Evolutionary conservation across 345 rosid genomes (phyloP).

Genomic region (Eucalyptus erythrocorys): DNA sequence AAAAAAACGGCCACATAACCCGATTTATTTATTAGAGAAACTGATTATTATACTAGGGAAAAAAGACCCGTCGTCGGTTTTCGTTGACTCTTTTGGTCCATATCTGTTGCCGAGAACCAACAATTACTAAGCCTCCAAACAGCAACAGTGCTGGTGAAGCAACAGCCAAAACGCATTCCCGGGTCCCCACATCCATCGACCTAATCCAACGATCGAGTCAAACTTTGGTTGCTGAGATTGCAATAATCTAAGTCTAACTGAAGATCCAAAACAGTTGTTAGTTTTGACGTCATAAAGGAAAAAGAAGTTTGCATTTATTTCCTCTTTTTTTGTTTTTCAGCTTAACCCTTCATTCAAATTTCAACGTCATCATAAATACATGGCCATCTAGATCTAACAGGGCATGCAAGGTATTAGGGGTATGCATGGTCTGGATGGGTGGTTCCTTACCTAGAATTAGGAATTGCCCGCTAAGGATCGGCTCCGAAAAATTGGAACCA

Average conservation of each 20-base stretch:
- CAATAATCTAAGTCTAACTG: not conserved
- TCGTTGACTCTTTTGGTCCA: not conserved
- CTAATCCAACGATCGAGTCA: not conserved
- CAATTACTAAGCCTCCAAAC: not conserved
- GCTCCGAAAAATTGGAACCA: too few relatives aligned
- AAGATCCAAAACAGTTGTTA: not conserved
- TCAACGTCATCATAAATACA: not conserved
- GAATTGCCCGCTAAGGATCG: rapidly evolving
- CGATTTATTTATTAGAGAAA: not conserved
- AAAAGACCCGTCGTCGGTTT: not conserved
- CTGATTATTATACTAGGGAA: not conserved
- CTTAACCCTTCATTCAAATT: not conserved
- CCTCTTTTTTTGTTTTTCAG: not conserved
- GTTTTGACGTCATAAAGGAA: not conserved
- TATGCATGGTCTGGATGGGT: rapidly evolving
- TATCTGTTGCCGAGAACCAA: not conserved
- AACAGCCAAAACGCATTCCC: not conserved
- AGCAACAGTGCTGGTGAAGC: not conserved
- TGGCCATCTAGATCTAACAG: not conserved
- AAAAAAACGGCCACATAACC: not conserved
- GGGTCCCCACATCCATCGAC: not conserved
- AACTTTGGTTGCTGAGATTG: not conserved
- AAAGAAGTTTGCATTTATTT: not conserved
- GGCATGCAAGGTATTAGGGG: not conserved
- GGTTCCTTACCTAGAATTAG: rapidly evolving